phyloP scores from a whole-genome alignment of 192 early-diverging fungal genomes.

The Mortierella antarctica region DNA sequence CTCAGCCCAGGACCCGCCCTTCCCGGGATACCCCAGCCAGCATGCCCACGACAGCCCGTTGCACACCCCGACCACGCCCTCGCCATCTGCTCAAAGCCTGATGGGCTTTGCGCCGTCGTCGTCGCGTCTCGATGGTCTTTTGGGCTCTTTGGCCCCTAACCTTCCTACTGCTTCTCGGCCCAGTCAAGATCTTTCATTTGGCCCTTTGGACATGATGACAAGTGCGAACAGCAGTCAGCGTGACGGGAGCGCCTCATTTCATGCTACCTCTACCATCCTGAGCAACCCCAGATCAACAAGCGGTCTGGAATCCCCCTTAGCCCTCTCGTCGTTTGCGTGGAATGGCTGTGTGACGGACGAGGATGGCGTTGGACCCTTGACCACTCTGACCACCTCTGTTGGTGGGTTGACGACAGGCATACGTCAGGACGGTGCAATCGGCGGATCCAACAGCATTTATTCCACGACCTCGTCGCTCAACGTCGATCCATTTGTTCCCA shows the following conservation, averaged over 20 bases:
- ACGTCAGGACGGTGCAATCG: conserved; percentile 5
- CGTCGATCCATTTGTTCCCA: conserved; percentile 35
- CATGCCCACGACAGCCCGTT: not conserved
- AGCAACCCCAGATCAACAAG: not conserved
- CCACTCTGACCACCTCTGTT: not conserved
- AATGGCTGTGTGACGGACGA: conserved; percentile 11
- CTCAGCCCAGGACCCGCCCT: conserved; percentile 1
- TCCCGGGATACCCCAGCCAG: not conserved
- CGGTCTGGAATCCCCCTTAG: conserved; percentile 30
- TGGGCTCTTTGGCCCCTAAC: not conserved
- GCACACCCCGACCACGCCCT: conserved; percentile 25
- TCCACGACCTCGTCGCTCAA: conserved; percentile 20
- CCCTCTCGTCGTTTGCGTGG: conserved; percentile 41
- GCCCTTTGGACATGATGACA: not conserved
- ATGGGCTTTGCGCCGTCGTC: not conserved
- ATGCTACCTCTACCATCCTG: not conserved
- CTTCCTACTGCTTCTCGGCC: not conserved
- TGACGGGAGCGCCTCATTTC: not conserved
- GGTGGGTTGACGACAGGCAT: not conserved
- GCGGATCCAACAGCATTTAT: conserved; percentile 4
- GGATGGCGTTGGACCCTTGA: not conserved
- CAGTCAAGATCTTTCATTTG: conserved; percentile 11
- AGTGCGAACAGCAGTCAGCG: not conserved
- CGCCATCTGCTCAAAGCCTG: conserved; percentile 8
- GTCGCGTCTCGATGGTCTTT: conserved; percentile 4